Evolutionary conservation across 176 grass and related monocot genomes (phyloP), one percentile per base, ranked within the genome.

Genomic region (Zoysia japonica): DNA sequence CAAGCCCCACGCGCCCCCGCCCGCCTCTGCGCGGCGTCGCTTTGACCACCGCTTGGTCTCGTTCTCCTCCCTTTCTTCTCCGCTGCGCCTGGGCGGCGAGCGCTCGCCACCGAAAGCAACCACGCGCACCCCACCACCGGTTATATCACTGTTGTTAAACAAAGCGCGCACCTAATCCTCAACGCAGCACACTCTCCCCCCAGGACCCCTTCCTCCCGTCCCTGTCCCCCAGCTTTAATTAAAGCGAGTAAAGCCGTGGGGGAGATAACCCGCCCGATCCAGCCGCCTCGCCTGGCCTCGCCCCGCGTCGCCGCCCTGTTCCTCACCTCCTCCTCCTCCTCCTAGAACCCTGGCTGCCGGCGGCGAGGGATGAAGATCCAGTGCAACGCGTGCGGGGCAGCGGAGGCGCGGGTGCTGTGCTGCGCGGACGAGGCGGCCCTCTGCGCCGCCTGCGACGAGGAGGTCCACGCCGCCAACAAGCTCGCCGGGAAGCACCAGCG

Each of bases 341-440:
- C 61, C 59, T 19, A 46, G 64, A 84, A 65, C 65, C 77, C 75
- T 68, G 80, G 53, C 12, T 11, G 28, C 47, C 10, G 19, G 19
- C 7, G 57, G 19, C n/a, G 6, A 6, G 55, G 57, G 80, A 95
- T 95, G 93, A 96, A 92, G 89, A 96, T 96, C 78, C 93, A 96
- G 85, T 96, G 93, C 62, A 89, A 92, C 77, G 93, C 88, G 82
- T 96, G 93, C 44, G 90, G 88, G 2, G 84, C 83, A 41, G 89
- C 89, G 80, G 84, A 91, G 85, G 93, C 93, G 70, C 88, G 82
- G 43, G 84, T 96, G 75, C 88, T 96, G 59, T 96, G 93, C 76
- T 96, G 90, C 84, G 93, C 90, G 36, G 93, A 96, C 93, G 93
- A 96, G 84, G 93, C 93, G 40, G 93, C 93, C 75, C 89, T 96